Conservation (phyloP, 768 basidiomycete genomes). For the Mycena floridula region DNA sequence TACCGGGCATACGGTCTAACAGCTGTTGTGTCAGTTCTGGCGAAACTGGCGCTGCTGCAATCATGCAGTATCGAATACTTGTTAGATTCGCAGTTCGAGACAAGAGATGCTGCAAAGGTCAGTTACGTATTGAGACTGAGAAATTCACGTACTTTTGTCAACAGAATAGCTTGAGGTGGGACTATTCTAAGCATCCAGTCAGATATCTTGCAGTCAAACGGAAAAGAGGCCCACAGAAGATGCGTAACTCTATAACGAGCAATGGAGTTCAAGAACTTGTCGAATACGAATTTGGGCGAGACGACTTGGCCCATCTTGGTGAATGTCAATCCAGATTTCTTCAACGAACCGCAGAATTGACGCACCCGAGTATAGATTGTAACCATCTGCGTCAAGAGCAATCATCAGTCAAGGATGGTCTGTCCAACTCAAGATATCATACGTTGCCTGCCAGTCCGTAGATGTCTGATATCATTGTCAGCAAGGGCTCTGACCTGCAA, state of each 20-base stretch:
- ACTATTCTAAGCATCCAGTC: constrained; percentile 34
- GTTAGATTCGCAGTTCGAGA: constrained; percentile 44
- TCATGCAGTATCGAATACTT: constrained; percentile 41
- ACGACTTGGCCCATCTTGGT: constrained; percentile 49
- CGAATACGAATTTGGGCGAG: constrained; percentile 56
- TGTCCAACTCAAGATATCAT: too few relatives aligned
- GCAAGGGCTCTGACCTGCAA: not conserved
- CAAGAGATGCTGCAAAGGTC: constrained; percentile 43
- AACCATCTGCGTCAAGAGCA: too few relatives aligned
- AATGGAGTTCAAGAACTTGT: constrained; percentile 54
- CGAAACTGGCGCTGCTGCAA: constrained; percentile 52
- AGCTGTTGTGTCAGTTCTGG: constrained; percentile 46
- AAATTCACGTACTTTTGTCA: constrained; percentile 45
- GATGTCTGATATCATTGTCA: not conserved
- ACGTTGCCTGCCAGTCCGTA: not conserved
- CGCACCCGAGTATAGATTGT: too few relatives aligned
- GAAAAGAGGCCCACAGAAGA: constrained; percentile 30
- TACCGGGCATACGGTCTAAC: constrained; percentile 43
- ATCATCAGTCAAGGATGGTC: too few relatives aligned
- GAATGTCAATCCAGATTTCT: too few relatives aligned
- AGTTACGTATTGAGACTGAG: not conserved
- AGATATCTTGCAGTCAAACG: not conserved
- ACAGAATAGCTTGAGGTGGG: constrained; percentile 50
- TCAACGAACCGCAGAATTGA: too few relatives aligned
- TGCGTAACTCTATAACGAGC: constrained; percentile 50